phyloP scores from a whole-genome alignment of 257 asterid species.

The Schizonepeta tenuifolia region DNA sequence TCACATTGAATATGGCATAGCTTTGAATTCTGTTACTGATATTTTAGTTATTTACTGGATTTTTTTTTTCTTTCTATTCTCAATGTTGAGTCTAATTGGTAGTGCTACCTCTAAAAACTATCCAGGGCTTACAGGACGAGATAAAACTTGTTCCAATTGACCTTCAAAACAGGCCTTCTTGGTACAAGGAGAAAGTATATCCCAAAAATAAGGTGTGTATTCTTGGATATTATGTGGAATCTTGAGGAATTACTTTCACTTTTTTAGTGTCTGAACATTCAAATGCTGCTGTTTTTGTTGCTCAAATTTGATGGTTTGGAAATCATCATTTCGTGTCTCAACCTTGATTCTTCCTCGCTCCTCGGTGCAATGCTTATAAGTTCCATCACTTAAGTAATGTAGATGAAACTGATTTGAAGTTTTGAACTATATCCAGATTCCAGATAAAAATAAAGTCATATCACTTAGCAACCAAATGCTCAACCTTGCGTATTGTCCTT shows the following conservation, averaged over 20 bases:
- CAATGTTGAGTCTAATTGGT: constrained; percentile 5
- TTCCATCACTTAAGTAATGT: neutral
- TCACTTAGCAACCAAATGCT: constrained; percentile 8
- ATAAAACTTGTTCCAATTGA: constrained; percentile 60
- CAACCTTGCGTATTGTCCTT: constrained; percentile 16
- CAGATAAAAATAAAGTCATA: neutral
- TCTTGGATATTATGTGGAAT: neutral
- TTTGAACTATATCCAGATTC: constrained; percentile 4
- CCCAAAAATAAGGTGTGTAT: constrained; percentile 57
- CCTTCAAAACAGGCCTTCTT: constrained; percentile 60
- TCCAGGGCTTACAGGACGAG: constrained; percentile 61
- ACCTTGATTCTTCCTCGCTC: neutral
- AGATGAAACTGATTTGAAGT: constrained; percentile 1
- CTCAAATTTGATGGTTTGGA: constrained; percentile 6
- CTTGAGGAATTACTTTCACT: constrained; percentile 7
- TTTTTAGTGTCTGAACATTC: neutral
- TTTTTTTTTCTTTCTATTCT: neutral
- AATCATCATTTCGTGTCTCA: neutral
- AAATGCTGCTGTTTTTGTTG: neutral
- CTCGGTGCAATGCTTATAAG: neutral
- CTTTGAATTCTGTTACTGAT: neutral
- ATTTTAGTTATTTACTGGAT: neutral
- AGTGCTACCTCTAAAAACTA: neutral
- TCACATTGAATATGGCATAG: neutral
- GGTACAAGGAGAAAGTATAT: constrained; percentile 76